These are phyloP conservation scores for Dactylis glomerata DNA, from an alignment of 176 grass and related monocot genomes.

Conservation along the genomic window DNA sequence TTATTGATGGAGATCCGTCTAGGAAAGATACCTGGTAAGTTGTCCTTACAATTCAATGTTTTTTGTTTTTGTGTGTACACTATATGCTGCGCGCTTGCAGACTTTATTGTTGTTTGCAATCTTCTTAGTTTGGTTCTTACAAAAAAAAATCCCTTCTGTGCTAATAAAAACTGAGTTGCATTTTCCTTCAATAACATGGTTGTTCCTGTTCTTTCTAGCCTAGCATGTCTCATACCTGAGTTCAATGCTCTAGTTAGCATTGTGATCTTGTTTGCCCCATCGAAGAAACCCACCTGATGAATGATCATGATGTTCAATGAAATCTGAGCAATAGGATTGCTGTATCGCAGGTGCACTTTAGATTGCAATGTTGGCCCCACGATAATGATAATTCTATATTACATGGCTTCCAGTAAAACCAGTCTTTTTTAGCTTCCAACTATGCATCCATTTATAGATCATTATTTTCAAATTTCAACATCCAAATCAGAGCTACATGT, in stretches of 20 bases:
- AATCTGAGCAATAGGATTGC: neutral
- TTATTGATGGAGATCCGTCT: constrained; percentile 48
- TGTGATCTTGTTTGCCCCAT: neutral
- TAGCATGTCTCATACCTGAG: neutral
- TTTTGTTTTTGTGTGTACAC: neutral
- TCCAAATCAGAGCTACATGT: neutral
- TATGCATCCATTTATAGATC: neutral
- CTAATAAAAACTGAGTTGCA: neutral
- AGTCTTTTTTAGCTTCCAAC: neutral
- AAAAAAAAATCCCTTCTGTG: neutral
- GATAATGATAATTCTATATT: neutral
- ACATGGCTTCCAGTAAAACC: neutral
- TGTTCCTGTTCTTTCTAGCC: neutral
- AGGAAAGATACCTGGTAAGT: constrained; percentile 71
- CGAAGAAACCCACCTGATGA: neutral
- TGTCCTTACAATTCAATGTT: neutral
- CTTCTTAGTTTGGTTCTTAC: neutral
- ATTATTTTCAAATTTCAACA: neutral
- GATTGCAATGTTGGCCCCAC: neutral
- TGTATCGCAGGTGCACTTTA: neutral
- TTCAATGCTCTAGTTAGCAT: neutral
- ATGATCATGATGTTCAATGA: neutral
- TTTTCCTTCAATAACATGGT: neutral
- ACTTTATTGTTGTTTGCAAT: neutral
- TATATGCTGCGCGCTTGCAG: neutral